phyloP scores from a whole-genome alignment of 805 yeast species.

The Cyberlindnera mycetangii region DNA sequence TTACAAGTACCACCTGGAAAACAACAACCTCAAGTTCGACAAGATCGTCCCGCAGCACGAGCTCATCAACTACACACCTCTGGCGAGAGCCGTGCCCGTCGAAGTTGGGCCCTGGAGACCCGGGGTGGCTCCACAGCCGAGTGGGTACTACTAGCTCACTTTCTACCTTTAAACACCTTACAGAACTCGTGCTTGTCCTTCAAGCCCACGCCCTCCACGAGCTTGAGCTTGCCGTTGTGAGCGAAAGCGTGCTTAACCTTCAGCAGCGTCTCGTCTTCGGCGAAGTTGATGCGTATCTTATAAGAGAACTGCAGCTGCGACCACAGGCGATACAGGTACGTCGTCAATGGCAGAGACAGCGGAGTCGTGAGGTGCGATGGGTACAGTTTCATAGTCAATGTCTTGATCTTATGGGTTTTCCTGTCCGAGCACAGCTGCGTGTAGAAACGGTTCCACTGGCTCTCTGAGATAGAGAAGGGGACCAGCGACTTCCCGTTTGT shows the following conservation, averaged over 20 bases:
- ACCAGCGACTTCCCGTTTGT: constrained; percentile 79
- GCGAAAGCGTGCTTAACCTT: constrained; percentile 33
- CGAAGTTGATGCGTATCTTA: constrained; percentile 26
- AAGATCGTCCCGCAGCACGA: constrained; percentile 9
- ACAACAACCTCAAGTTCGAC: constrained; percentile 29
- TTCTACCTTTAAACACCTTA: constrained; percentile 30
- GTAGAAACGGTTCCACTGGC: constrained; percentile 21
- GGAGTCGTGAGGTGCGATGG: constrained; percentile 34
- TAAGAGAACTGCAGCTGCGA: constrained; percentile 22
- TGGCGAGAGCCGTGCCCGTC: constrained; percentile 27
- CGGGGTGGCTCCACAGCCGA: not conserved
- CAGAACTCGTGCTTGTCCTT: constrained; percentile 44
- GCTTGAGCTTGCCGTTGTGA: constrained; percentile 47
- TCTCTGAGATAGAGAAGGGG: constrained; percentile 43
- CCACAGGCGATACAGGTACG: constrained; percentile 22
- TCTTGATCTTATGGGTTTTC: constrained; percentile 18
- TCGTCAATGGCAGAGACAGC: constrained; percentile 15
- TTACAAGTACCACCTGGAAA: constrained; percentile 42
- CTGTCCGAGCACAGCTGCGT: not conserved
- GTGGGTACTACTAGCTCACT: constrained; percentile 11
- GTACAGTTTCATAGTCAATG: constrained; percentile 29
- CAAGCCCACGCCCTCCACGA: constrained; percentile 40
- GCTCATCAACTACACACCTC: constrained; percentile 18
- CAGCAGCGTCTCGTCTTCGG: constrained; percentile 23
- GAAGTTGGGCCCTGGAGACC: constrained; percentile 22